phyloP scores from a whole-genome alignment of 108 stramenopile species.

The Pseudonitzschia multistriata region DNA sequence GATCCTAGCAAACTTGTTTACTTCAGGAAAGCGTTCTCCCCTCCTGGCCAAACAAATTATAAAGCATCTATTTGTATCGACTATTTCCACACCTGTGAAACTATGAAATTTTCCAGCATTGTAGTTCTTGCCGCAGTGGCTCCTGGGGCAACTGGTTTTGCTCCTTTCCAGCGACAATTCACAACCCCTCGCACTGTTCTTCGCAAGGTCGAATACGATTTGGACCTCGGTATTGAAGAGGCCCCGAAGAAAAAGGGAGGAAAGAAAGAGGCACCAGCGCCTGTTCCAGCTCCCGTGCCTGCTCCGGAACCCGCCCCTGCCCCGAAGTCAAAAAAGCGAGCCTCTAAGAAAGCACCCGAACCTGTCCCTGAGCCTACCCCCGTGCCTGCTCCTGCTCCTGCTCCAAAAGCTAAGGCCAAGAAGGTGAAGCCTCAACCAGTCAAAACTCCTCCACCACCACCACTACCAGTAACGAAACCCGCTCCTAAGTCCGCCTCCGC shows the following conservation, averaged over 20 bases:
- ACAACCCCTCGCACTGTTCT: conserved; percentile 11
- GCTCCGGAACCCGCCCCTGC: conserved; percentile 14
- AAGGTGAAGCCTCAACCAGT: conserved; percentile 7
- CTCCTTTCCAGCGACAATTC: conserved; percentile 36
- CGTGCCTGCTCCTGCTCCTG: conserved; percentile 40
- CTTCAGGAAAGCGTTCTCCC: background rate
- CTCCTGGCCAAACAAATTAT: background rate
- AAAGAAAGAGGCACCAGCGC: conserved; percentile 38
- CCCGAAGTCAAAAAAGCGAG: conserved; percentile 13
- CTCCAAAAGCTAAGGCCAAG: conserved; percentile 28
- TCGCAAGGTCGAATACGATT: conserved; percentile 5
- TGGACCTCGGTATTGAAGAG: conserved; percentile 6
- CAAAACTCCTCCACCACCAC: conserved; percentile 15
- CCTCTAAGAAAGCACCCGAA: conserved; percentile 27
- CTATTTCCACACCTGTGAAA: conserved; percentile 14
- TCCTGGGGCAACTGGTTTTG: conserved; percentile 50
- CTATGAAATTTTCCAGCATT: conserved; percentile 71
- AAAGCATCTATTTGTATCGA: background rate
- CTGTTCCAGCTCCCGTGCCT: conserved; percentile 27
- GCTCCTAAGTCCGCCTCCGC: conserved; percentile 28
- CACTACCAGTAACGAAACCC: conserved; percentile 11
- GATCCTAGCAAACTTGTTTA: background rate
- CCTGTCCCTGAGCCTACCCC: no score
- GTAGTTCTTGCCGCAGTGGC: conserved; percentile 60
- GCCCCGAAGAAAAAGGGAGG: conserved; percentile 23